A percentile compares a stretch with the other conserved stretches of the same genome.
phyloP scores from a whole-genome alignment of 805 yeast genomes.

The Saturnispora silvae region DNA sequence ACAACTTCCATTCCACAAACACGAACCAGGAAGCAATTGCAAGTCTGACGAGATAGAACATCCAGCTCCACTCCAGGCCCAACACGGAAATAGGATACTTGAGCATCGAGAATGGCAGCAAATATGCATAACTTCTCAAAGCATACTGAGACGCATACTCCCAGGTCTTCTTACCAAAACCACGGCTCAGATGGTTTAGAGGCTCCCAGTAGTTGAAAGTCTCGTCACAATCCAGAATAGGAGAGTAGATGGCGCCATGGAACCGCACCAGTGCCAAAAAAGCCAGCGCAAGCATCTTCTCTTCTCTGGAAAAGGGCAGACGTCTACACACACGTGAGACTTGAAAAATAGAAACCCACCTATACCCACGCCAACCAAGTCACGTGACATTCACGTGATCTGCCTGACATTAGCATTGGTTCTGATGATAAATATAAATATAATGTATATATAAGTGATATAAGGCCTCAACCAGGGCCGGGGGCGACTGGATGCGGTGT shows the following conservation, averaged over 20 bases:
- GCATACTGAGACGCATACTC: constrained; percentile 88
- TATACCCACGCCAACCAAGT: too few relatives aligned
- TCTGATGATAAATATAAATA: background rate
- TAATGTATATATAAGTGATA: background rate
- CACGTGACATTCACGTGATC: too few relatives aligned
- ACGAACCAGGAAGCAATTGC: constrained; percentile 32
- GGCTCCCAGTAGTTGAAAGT: constrained; percentile 94
- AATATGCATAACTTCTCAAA: constrained; percentile 75
- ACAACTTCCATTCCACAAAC: constrained; percentile 44
- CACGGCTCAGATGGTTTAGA: constrained; percentile 60
- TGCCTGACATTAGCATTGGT: too few relatives aligned
- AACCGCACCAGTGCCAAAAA: constrained; percentile 10
- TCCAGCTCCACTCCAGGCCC: constrained; percentile 14
- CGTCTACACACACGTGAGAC: too few relatives aligned
- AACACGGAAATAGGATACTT: constrained; percentile 17
- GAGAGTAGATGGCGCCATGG: constrained; percentile 38
- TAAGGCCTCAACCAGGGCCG: too few relatives aligned
- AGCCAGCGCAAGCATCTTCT: constrained; percentile 4
- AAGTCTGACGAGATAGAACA: constrained; percentile 46
- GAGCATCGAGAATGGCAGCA: constrained; percentile 36
- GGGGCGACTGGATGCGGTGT: too few relatives aligned
- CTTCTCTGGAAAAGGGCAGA: background rate
- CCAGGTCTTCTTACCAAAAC: constrained; percentile 93
- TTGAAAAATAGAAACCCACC: too few relatives aligned
- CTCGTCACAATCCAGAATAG: constrained; percentile 89